A percentile compares a stretch with the other conserved stretches of the same genome.
phyloP scores from a whole-genome alignment of 1,284 basidiomycete genomes.

The Inonotus obliquus region DNA sequence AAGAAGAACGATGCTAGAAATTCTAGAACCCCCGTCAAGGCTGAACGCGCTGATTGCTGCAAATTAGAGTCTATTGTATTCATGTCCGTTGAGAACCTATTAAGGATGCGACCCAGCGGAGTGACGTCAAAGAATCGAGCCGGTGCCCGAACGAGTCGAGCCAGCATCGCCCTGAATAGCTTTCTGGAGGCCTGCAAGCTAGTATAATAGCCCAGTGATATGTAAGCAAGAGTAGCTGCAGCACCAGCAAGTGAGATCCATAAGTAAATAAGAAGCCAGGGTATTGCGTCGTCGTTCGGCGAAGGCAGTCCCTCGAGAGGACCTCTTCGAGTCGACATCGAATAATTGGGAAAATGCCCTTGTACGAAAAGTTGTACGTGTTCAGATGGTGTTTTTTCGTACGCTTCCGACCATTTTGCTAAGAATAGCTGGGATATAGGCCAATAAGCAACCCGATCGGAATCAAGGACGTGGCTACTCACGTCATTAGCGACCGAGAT shows the following conservation, averaged over 20 bases:
- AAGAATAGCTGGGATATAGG: conserved; percentile 46
- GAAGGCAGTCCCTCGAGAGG: conserved; percentile 42
- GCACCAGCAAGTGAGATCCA: conserved; percentile 56
- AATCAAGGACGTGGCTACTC: conserved; percentile 17
- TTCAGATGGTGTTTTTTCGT: conserved; percentile 31
- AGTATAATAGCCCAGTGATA: conserved; percentile 61
- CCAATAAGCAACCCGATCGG: neutral
- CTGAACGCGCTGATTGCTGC: conserved; percentile 51
- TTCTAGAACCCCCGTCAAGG: conserved; percentile 52
- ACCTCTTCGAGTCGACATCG: conserved; percentile 28
- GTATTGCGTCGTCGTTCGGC: conserved; percentile 52
- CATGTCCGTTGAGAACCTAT: conserved; percentile 79
- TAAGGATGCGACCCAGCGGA: conserved; percentile 69
- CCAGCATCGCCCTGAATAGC: conserved; percentile 50
- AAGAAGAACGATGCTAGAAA: conserved; percentile 64
- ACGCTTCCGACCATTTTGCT: conserved; percentile 63
- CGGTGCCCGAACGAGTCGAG: conserved; percentile 53
- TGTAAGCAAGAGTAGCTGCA: conserved; percentile 47
- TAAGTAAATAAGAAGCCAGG: conserved; percentile 64
- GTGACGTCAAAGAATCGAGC: conserved; percentile 67
- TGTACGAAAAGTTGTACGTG: neutral
- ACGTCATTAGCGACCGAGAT: conserved; percentile 59
- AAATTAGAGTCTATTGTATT: conserved; percentile 64
- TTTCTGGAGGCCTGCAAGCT: conserved; percentile 60
- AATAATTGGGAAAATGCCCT: conserved; percentile 28